Percentiles rank a stretch among this genome's conserved stretches.
These are phyloP conservation scores for Auricularia cornea DNA, from an alignment of 768 basidiomycete genomes.

Conservation along the genomic window DNA sequence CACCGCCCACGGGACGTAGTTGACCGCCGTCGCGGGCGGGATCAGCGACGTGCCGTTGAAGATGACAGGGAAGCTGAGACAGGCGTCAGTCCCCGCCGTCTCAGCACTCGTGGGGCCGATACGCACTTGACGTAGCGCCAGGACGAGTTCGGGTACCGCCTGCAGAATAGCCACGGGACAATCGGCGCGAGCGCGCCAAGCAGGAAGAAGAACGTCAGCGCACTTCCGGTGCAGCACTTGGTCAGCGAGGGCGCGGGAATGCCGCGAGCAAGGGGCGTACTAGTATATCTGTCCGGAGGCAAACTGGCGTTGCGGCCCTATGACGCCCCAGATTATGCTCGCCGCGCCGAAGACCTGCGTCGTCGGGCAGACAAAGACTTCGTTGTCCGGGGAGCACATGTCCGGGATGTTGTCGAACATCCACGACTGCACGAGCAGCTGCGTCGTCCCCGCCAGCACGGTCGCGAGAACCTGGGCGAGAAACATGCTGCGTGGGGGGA, in stretches of 20 bases:
- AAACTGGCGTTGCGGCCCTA: conserved; percentile 56
- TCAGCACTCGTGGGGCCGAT: not conserved
- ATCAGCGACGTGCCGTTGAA: not conserved
- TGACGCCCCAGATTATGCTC: conserved; percentile 47
- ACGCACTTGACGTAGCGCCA: conserved; percentile 57
- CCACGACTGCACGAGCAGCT: conserved; percentile 56
- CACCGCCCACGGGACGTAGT: conserved; percentile 10
- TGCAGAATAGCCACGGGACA: conserved; percentile 22
- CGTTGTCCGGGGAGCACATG: conserved; percentile 36
- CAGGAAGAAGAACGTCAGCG: conserved; percentile 34
- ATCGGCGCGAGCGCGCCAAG: conserved; percentile 29
- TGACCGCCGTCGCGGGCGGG: conserved; percentile 7
- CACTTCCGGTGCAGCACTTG: not conserved
- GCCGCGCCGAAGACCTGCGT: conserved; percentile 34
- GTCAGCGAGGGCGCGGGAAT: not conserved
- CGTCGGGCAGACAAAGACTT: conserved; percentile 43
- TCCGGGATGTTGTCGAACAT: conserved; percentile 33
- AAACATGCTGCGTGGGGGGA: conserved; percentile 19
- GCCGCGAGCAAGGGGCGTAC: not conserved
- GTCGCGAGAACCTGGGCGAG: conserved; percentile 28
- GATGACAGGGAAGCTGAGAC: conserved; percentile 20
- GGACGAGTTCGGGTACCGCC: conserved; percentile 36
- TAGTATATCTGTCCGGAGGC: conserved; percentile 49
- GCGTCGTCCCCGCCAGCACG: conserved; percentile 54
- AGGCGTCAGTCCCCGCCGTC: not conserved